Conservation (phyloP, 495 filamentous ascomycete species). For the Lophiotrema nucula region DNA sequence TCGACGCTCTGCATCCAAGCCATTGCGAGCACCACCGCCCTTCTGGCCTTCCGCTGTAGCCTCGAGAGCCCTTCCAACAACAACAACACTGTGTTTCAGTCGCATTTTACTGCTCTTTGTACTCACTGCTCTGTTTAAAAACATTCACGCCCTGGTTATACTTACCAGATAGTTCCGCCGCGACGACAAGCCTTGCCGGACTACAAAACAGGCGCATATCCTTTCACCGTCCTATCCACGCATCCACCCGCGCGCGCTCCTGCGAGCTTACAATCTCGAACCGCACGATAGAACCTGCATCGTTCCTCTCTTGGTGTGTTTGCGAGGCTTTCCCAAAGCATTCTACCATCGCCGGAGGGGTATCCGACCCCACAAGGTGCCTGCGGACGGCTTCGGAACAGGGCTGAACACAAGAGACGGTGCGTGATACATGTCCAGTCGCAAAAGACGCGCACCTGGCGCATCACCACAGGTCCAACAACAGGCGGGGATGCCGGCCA, state of each 20-base stretch:
- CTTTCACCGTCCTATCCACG: conserved; percentile 10
- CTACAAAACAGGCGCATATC: conserved; percentile 16
- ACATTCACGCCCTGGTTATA: conserved; percentile 16
- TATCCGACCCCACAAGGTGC: neutral
- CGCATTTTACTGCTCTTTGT: conserved; percentile 27
- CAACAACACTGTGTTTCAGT: conserved; percentile 7
- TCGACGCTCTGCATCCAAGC: neutral
- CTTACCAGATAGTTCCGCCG: conserved; percentile 28
- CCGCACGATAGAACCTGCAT: no score
- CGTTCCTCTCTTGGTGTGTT: no score
- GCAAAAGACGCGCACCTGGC: conserved; percentile 35
- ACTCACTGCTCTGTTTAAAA: conserved; percentile 12
- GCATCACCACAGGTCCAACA: conserved; percentile 28
- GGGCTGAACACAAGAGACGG: neutral
- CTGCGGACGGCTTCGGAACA: neutral
- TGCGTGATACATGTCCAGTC: conserved; percentile 4
- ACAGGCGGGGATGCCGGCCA: conserved; percentile 1
- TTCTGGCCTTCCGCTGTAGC: conserved; percentile 19
- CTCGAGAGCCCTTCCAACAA: conserved; percentile 8
- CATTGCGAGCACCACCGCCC: conserved; percentile 16
- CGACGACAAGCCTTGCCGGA: conserved; percentile 9
- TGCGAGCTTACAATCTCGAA: neutral
- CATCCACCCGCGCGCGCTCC: neutral
- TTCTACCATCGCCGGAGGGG: neutral
- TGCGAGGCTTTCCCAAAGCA: neutral